Evolutionary conservation across 2,329 filamentous ascomycete species (phyloP), one percentile per base, ranked within the genome.

Genomic region (Botrytis fragariae): DNA sequence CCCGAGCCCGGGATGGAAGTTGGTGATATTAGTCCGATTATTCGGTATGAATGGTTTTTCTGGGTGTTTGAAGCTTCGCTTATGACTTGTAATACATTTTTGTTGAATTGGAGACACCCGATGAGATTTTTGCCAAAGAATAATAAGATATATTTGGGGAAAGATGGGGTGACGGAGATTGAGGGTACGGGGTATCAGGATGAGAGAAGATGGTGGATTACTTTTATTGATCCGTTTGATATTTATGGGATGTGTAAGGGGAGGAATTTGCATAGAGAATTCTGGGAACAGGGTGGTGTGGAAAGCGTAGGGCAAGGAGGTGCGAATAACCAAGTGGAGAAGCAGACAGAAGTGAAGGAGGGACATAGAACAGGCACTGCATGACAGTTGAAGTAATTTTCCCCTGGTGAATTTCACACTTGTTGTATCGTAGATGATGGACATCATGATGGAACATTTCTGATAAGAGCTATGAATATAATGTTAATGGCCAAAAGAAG

Each of bases 1-100:
- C 82, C 82, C 32, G 75, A 80, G 61, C 44, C 61, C 0, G 81
- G 83, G 44, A 35, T 72, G 2, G 78, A 83, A 51, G 79, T 81
- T 5, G 76, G 69, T 44, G 77, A 76, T 1, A 75, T 87, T 2
- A 84, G 82, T 18, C 84, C 86, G 0, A 80, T 88, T 35, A 74
- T 89, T n/a, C 83, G 86, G 35, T 86, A 88, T 75, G 87, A 90
- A 79, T 87, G 84, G 84, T 89, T 85, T 79, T 90, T 90, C 75
- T 88, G 86, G 77, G 83, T 89, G 32, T 89, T 89, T 73, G 88
- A 90, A 80, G 85, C 83, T 1, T 75, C 78, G 0, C 78, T 88
- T 20, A 89, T 89, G 88, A 76, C 89, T 1, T 59, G 77, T 62
- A 89, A 89, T 76, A 82, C 82, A 16, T 79, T 83, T 45, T 77